Percentiles rank a stretch among this genome's conserved stretches.
phyloP scores from a whole-genome alignment of 352 stramenopile species.

The Globisporangium nodosum region DNA sequence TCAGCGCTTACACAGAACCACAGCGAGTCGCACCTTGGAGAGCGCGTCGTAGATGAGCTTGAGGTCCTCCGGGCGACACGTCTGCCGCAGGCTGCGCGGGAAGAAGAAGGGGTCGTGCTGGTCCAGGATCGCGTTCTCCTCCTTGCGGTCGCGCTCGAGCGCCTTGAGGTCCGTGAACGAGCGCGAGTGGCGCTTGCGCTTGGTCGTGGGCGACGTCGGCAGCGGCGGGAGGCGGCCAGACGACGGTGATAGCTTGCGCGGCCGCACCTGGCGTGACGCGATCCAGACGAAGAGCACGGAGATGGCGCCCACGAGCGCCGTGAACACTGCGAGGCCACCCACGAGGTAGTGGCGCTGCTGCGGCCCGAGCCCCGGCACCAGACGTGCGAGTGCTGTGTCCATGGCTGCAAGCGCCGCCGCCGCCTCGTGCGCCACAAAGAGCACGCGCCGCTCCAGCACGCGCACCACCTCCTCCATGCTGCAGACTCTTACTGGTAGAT shows the following conservation, averaged over 20 bases:
- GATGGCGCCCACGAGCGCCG: slow-evolving; percentile 36
- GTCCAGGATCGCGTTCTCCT: slow-evolving; percentile 57
- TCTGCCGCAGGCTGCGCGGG: slow-evolving; percentile 43
- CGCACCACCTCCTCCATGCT: slow-evolving; percentile 8
- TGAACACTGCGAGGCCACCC: slow-evolving; percentile 35
- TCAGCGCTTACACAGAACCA: slow-evolving; percentile 1
- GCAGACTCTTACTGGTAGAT: background rate
- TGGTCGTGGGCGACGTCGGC: slow-evolving; percentile 66
- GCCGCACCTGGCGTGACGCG: slow-evolving; percentile 69
- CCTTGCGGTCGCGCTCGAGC: slow-evolving; percentile 50
- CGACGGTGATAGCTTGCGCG: slow-evolving; percentile 33
- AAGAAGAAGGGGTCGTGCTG: slow-evolving; percentile 65
- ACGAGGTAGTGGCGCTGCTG: slow-evolving; percentile 42
- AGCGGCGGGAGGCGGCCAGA: slow-evolving; percentile 18
- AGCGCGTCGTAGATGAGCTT: slow-evolving; percentile 79
- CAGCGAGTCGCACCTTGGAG: slow-evolving; percentile 30
- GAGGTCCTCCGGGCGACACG: slow-evolving; percentile 64
- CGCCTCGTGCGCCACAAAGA: slow-evolving; percentile 2
- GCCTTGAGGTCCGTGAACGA: slow-evolving; percentile 67
- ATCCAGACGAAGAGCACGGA: slow-evolving; percentile 75
- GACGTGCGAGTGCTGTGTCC: slow-evolving; percentile 8
- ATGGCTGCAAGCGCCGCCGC: slow-evolving; percentile 6
- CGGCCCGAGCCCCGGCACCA: slow-evolving; percentile 11
- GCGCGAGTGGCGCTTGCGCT: slow-evolving; percentile 65
- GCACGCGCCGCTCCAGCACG: slow-evolving; percentile 5